phyloP scores from a whole-genome alignment of 352 stramenopile species.

The Phytophthora sp. region DNA sequence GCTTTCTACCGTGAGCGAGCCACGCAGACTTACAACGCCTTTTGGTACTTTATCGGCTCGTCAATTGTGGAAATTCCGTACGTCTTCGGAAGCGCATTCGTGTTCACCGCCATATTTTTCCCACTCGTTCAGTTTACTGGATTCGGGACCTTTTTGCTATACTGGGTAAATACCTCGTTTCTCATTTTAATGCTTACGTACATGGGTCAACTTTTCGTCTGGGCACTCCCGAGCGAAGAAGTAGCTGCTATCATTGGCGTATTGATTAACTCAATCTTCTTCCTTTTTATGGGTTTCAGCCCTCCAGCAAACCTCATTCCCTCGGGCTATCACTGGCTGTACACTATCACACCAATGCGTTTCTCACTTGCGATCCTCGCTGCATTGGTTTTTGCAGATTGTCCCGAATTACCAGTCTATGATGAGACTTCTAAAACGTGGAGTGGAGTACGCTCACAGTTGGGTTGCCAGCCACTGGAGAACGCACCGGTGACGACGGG shows the following conservation, averaged over 20 bases:
- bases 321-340: conserved; percentile 40
- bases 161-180: conserved; percentile 39
- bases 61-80: conserved; percentile 67
- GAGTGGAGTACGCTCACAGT: conserved; percentile 22
- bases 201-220: conserved; percentile 42
- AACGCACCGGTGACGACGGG: conserved; percentile 34
- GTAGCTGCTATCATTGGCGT: conserved; percentile 33
- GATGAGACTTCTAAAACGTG: conserved; percentile 20
- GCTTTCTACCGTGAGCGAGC: conserved; percentile 88
- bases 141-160: conserved; percentile 32
- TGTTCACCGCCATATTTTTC: conserved; percentile 37
- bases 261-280: conserved; percentile 39
- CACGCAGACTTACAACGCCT: conserved; percentile 82
- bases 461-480: conserved; percentile 45
- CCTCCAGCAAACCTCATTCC: conserved; percentile 40
- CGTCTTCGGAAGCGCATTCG: conserved; percentile 54
- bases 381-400: conserved; percentile 41
- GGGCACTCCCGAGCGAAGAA: conserved; percentile 30
- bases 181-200: conserved; percentile 40
- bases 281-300: conserved; percentile 44
- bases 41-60: conserved; percentile 71
- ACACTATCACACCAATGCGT: conserved; percentile 40
- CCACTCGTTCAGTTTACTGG: conserved; percentile 50
- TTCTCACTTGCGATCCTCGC: conserved; percentile 37
- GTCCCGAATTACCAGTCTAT: conserved; percentile 27